Base-by-base conservation (phyloP, 2,329 filamentous ascomycete species). In the Ilyonectria robusta region DNA sequence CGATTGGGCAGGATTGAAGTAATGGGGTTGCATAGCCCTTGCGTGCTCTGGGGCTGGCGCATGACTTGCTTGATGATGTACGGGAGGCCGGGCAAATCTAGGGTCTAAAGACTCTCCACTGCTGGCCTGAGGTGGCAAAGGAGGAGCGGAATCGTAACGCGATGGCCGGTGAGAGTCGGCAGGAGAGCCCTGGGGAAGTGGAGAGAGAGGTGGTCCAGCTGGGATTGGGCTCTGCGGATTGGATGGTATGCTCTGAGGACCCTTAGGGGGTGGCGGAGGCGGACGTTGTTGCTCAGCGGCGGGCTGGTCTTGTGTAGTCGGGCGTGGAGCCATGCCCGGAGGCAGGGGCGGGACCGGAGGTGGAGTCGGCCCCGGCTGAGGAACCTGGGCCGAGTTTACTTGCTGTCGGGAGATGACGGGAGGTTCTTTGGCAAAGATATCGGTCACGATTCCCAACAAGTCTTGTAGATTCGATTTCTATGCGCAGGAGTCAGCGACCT, bases 361-460 rank as follows among this genome's bases (percentile, higher is more conserved):
- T 55, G 91, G 89, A 64, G 84, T 82, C 31, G 77, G 82, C 53
- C 78, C 69, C 19, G 73, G 68, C 62, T 69, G 71, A 37, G 71
- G 76, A 62, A 67, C 77, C 63, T 72, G 78, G 23, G 80, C 78
- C n/a, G 81, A 76, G 15, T 79, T 80, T 50, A 85, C 84, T 75
- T 87, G 86, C 70, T 90, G 90, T 72, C 90, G 91, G 37, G 94
- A 90, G 67, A 96, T 90, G 4, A 98, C 93, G 0, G 96, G 96
- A 9, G 96, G 96, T 76, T 99, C 96, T 81, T 97, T 97, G 42
- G 94, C 92, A 78, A 99, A 99, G 23, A 98, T 86, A 60, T 96
- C 94, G 72, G 92, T 89, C 4, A 99, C 82, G 31, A 97, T 92
- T 17, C 89, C 90, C 2, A 98, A 82, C 64, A 98, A 94, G 77